phyloP scores from a whole-genome alignment of 495 filamentous ascomycete species.

The Trichocladium uniseriatum region DNA sequence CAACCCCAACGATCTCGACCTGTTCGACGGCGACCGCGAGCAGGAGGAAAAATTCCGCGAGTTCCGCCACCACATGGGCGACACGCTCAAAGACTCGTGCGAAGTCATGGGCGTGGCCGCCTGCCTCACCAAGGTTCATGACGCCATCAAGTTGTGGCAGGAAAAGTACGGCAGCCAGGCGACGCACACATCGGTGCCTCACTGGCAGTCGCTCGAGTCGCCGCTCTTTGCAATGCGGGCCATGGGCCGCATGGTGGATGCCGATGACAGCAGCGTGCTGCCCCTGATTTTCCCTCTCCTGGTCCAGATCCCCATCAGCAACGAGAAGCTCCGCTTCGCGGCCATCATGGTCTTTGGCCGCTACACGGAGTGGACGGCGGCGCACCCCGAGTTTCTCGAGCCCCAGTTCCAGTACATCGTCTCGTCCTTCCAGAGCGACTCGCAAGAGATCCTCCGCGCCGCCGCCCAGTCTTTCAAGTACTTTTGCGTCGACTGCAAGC shows the following conservation, averaged over 20 bases:
- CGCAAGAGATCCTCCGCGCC: slow-evolving; percentile 80
- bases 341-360: slow-evolving; percentile 93
- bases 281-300: slow-evolving; percentile 85
- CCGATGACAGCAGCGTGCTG: slow-evolving; percentile 74
- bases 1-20: slow-evolving; percentile 59
- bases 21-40: slow-evolving; percentile 93
- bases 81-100: slow-evolving; percentile 95
- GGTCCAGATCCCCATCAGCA: slow-evolving; percentile 88
- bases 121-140: slow-evolving; percentile 78
- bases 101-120: slow-evolving; percentile 88
- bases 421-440: slow-evolving; percentile 73
- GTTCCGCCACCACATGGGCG: slow-evolving; percentile 93
- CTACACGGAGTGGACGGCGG: slow-evolving; percentile 95
- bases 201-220: slow-evolving; percentile 94
- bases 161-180: slow-evolving; percentile 68
- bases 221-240: slow-evolving; percentile 91
- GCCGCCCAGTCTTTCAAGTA: slow-evolving; percentile 93
- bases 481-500: slow-evolving; percentile 88
- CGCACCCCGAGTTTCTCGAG: slow-evolving; percentile 85
- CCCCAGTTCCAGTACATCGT: slow-evolving; percentile 92
- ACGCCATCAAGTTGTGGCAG: slow-evolving; percentile 80
- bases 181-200: slow-evolving; percentile 63
- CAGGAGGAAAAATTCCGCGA: slow-evolving; percentile 95
- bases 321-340: slow-evolving; percentile 93
- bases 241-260: slow-evolving; percentile 94